Conservation (phyloP, 2,329 filamentous ascomycete genomes). For the Mycosphaerella sp. region DNA sequence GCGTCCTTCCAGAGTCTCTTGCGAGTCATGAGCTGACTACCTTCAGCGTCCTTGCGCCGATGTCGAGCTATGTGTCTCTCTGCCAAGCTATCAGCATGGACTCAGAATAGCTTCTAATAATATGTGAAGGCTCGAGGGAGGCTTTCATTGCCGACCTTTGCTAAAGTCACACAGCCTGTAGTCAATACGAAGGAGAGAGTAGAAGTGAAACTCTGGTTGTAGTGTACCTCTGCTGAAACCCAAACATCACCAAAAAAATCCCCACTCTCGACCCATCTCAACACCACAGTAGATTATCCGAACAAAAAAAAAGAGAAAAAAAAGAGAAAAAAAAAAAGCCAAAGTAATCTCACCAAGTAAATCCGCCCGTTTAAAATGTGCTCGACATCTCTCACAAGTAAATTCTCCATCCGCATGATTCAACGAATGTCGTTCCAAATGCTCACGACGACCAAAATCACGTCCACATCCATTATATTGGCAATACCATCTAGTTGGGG, state of each 20-base stretch:
- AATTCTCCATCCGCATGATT: slow-evolving; percentile 51
- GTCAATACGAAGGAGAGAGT: too few species aligned
- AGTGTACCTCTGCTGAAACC: too few species aligned
- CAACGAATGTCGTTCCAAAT: slow-evolving; percentile 52
- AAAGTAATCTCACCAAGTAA: slow-evolving; percentile 44
- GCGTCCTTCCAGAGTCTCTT: slow-evolving; percentile 52
- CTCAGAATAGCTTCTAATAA: not conserved
- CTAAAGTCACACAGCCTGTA: not conserved
- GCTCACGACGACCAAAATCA: slow-evolving; percentile 52
- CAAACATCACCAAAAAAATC: too few species aligned
- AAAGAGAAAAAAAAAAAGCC: not conserved
- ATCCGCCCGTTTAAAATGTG: slow-evolving; percentile 56
- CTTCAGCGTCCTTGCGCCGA: slow-evolving; percentile 50
- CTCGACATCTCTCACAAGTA: slow-evolving; percentile 54
- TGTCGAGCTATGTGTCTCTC: slow-evolving; percentile 53
- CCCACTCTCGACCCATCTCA: not conserved
- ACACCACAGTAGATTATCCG: too few species aligned
- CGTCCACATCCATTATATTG: slow-evolving; percentile 45
- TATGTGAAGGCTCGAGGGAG: not conserved
- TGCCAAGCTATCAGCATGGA: slow-evolving; percentile 28
- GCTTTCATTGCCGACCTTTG: not conserved
- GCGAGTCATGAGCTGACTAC: slow-evolving; percentile 49
- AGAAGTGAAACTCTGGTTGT: too few species aligned
- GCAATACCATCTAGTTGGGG: slow-evolving; percentile 31
- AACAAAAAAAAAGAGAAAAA: too few species aligned